Conservation (phyloP, 345 rosid species). For the Ricinus communis region DNA sequence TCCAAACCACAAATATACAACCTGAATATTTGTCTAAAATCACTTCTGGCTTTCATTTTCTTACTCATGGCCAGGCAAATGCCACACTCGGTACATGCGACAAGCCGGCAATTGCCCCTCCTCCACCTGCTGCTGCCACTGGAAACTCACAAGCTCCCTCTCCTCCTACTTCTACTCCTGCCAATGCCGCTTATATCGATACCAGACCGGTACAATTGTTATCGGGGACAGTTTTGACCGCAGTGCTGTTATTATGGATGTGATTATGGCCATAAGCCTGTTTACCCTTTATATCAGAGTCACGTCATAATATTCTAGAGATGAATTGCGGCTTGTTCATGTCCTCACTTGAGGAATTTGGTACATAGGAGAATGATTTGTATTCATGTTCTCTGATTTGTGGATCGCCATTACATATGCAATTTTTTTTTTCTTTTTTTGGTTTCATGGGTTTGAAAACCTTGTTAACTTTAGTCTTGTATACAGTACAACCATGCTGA, state of each 20-base stretch:
- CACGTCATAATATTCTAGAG: not conserved
- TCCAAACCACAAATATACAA: no score
- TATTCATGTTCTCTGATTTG: not conserved
- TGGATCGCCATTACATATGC: not conserved
- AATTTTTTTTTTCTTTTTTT: no score
- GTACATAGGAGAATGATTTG: not conserved
- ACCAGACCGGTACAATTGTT: constrained; percentile 27
- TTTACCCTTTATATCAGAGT: not conserved
- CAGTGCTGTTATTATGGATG: constrained; percentile 30
- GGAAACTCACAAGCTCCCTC: constrained; percentile 14
- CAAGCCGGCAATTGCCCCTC: constrained; percentile 65
- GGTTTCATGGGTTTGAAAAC: no score
- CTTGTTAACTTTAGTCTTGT: no score
- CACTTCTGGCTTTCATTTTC: not conserved
- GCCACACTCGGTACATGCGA: constrained; percentile 78
- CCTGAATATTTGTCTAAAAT: not conserved
- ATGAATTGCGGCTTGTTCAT: not conserved
- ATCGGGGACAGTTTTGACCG: constrained; percentile 34
- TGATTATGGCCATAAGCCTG: constrained; percentile 17
- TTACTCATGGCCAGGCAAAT: constrained; percentile 48
- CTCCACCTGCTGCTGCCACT: constrained; percentile 58
- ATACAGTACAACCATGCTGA: no score
- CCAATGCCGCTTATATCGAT: constrained; percentile 30
- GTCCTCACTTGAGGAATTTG: not conserved
- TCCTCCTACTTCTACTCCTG: constrained; percentile 10